phyloP scores from a whole-genome alignment of 345 rosid genomes.

The Brassica rapa region DNA sequence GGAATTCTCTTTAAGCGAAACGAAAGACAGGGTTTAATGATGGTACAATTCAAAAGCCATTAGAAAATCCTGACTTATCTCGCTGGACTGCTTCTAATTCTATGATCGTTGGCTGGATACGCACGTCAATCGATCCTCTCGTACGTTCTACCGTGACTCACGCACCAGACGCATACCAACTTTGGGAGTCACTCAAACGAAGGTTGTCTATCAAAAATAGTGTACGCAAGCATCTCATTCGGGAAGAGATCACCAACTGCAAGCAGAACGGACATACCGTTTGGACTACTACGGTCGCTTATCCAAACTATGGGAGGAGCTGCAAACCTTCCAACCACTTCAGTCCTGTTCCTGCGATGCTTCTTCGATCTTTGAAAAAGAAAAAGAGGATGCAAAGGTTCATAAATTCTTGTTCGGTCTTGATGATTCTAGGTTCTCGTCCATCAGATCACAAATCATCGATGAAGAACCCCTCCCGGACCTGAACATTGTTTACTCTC shows the following conservation, averaged over 20 bases:
- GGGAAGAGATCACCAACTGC: not conserved
- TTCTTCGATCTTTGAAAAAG: not conserved
- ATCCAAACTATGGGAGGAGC: not conserved
- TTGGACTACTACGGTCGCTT: not conserved
- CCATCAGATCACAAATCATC: not conserved
- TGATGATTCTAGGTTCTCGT: not conserved
- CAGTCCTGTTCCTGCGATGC: not conserved
- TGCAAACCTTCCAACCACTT: not conserved
- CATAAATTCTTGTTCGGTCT: not conserved
- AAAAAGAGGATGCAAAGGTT: not conserved
- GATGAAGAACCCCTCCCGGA: not conserved
- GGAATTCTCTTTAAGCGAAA: not conserved
- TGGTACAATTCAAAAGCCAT: not conserved
- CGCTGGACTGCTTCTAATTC: not conserved
- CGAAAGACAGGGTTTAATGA: not conserved
- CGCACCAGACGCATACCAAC: not conserved
- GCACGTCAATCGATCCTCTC: not conserved
- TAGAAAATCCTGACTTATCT: not conserved
- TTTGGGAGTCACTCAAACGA: not conserved
- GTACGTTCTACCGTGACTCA: not conserved
- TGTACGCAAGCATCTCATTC: not conserved
- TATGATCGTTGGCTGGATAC: not conserved
- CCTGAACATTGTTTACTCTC: not conserved
- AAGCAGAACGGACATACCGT: not conserved
- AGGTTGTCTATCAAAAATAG: not conserved